These are phyloP conservation scores for Nissolia schottii DNA, from an alignment of 306 rosid species.

Conservation along the genomic window DNA sequence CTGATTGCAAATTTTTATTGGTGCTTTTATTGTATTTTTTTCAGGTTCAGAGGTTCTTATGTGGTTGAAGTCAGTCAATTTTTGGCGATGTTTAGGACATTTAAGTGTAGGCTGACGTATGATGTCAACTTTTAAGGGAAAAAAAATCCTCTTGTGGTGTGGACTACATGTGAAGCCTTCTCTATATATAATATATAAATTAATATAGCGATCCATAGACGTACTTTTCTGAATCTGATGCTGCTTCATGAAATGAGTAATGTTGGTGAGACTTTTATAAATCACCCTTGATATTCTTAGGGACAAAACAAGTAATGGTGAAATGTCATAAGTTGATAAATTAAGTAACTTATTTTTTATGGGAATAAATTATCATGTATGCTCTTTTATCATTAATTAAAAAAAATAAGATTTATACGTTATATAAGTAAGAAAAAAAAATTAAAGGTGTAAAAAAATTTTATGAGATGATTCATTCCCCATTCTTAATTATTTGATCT, in stretches of 20 bases:
- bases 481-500: not conserved
- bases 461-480: no score
- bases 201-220: not conserved
- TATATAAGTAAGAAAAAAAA: no score
- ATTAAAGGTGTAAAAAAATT: no score
- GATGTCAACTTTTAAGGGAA: not conserved
- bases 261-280: no score
- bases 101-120: not conserved
- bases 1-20: not conserved
- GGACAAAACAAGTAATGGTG: no score
- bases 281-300: no score
- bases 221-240: not conserved
- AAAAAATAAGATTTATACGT: no score
- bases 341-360: no score
- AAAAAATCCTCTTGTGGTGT: not conserved
- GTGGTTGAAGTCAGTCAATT: slow-evolving; percentile 2
- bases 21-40: not conserved
- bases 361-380: no score
- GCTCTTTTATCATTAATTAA: no score
- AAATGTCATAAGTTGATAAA: no score
- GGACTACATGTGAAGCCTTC: slow-evolving; percentile 15
- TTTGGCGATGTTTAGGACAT: not conserved
- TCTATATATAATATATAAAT: not conserved
- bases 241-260: not conserved
- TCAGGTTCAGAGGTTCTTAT: slow-evolving; percentile 4